Evolutionary conservation across 768 basidiomycete genomes (phyloP).

Genomic region (Crucibulum laeve): DNA sequence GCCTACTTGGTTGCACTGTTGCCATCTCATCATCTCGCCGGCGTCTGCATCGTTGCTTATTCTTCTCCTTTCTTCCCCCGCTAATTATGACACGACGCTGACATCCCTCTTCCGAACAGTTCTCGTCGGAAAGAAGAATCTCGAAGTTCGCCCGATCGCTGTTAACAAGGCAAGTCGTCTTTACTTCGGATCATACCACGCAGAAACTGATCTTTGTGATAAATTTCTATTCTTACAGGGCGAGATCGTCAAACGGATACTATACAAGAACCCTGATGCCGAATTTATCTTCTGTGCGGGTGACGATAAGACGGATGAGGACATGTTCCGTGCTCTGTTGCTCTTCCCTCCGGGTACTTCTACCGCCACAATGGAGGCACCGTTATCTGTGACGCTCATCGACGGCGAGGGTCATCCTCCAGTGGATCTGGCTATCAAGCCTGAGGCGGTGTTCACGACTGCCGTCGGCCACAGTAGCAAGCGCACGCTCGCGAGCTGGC

Average conservation of each 20-base stretch:
- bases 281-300: slow-evolving; percentile 98
- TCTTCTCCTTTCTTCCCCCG: too few relatives aligned
- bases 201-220: not conserved
- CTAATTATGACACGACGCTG: too few relatives aligned
- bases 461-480: slow-evolving; percentile 90
- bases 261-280: slow-evolving; percentile 90
- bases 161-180: slow-evolving; percentile 79
- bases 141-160: slow-evolving; percentile 93
- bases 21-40: too few relatives aligned
- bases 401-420: slow-evolving; percentile 37
- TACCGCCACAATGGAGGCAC: slow-evolving; percentile 52
- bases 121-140: slow-evolving; percentile 96
- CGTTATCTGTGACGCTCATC: slow-evolving; percentile 49
- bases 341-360: slow-evolving; percentile 48
- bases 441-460: slow-evolving; percentile 82
- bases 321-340: slow-evolving; percentile 93
- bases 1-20: slow-evolving; percentile 2
- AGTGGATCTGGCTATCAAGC: slow-evolving; percentile 58
- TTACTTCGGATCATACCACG: not conserved
- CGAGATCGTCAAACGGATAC: slow-evolving; percentile 92
- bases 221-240: slow-evolving; percentile 37
- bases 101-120: too few relatives aligned
- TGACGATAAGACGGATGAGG: slow-evolving; percentile 99
- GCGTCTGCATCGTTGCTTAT: too few relatives aligned
- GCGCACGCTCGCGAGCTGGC: slow-evolving; percentile 88